Base-by-base conservation (phyloP, 345 rosid species). In the Mercurialis annua region DNA sequence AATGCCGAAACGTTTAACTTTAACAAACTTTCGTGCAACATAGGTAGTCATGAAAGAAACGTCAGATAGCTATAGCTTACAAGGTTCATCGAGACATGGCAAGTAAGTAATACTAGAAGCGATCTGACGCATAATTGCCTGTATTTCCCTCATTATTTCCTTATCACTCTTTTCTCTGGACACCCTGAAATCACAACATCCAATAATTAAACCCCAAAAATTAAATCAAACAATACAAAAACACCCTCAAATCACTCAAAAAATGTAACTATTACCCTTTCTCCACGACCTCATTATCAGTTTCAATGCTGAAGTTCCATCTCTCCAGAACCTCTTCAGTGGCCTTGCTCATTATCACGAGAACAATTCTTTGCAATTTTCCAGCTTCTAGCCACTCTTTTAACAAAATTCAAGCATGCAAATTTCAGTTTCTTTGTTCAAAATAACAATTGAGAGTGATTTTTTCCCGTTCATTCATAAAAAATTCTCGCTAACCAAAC, bases 81-180 rank as follows among this genome's bases (percentile, higher is more conserved):
- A 91, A n/a, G 92, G 29, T 75, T 87, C 96, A 62, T 94, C 99
- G 50, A 89, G 93, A 77, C 99, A 94, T 51, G 99, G 98, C 81
- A 94, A 75, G 82, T 94, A 94, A 65, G 99, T 90, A 49, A 91
- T 86, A 65, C 99, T 91, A 0, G 96, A 91, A 59, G 97, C 97
- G 68, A 91, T 87, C 76, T 89, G 99, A 50, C 99, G 84, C 96
- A 88, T 91, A 26, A 89, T 88, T 68, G 96, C 96, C 78, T 89
- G 97, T 54, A 91, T 93, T 85, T 89, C 99, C 71, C 97, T 83
- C 97, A 89, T 94, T 47, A 91, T 91, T 77, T 94, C 99, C 65
- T 82, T 91, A 73, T 94, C 99, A 78, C 96, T 89, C 83, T 91
- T 91, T 78, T 94, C 99, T 76, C 89, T 91, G 17, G 97, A 82